phyloP scores from a whole-genome alignment of 257 asterid genomes.

The Primulina huaijiensis region DNA sequence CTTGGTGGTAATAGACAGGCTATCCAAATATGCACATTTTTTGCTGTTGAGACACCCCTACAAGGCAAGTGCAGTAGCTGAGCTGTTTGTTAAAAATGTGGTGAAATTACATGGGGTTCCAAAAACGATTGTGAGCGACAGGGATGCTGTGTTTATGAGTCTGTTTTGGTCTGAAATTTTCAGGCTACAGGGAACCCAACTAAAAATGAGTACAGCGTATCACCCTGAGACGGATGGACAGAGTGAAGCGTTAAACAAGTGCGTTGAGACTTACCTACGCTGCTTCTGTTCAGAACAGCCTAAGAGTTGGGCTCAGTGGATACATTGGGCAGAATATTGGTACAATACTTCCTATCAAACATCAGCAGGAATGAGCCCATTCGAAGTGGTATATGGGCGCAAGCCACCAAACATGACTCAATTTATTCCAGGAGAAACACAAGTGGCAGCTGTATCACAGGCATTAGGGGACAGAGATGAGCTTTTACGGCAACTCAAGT shows the following conservation, averaged over 20 bases:
- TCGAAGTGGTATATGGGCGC: neutral
- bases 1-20: neutral
- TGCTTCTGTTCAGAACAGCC: no score
- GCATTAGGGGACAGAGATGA: no score
- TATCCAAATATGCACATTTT: neutral
- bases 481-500: no score
- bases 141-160: neutral
- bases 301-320: neutral
- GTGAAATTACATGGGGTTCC: neutral
- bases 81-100: accelerated
- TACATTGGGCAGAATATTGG: neutral
- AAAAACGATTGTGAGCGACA: neutral
- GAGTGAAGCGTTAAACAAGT: neutral
- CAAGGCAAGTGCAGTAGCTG: no score
- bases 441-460: no score
- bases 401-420: neutral
- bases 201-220: neutral
- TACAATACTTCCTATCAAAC: neutral
- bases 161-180: neutral
- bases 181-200: neutral
- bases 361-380: neutral
- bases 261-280: neutral
- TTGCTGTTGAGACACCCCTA: neutral
- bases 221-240: neutral
- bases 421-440: no score